These are phyloP conservation scores for Blastobotrys serpentis DNA, from an alignment of 1,139 yeast species.

Conservation along the genomic window DNA sequence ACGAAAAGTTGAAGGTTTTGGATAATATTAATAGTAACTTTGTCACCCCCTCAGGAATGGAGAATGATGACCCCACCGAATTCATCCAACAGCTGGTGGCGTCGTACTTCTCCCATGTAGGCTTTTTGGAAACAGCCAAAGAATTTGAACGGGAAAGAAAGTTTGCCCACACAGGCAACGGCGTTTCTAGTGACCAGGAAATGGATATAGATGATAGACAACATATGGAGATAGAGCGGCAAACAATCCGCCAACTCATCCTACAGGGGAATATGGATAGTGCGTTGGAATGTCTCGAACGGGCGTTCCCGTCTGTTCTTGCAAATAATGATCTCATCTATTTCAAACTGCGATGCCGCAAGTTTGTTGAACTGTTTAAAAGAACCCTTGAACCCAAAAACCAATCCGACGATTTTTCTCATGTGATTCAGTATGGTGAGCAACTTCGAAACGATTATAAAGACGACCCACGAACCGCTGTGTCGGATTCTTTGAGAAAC, in stretches of 20 bases:
- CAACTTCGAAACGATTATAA: conserved; percentile 44
- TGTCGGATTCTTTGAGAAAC: conserved; percentile 40
- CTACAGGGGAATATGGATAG: conserved; percentile 49
- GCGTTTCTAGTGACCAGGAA: not conserved
- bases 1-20: conserved; percentile 39
- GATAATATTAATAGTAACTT: conserved; percentile 21
- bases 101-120: conserved; percentile 71
- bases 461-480: conserved; percentile 34
- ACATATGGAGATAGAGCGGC: conserved; percentile 40
- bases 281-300: conserved; percentile 46
- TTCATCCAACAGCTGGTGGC: conserved; percentile 58
- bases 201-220: conserved; percentile 12
- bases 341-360: conserved; percentile 55
- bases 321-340: conserved; percentile 43
- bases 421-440: conserved; percentile 50
- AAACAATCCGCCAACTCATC: conserved; percentile 49
- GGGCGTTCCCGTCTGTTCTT: conserved; percentile 50
- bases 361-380: conserved; percentile 49
- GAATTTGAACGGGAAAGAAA: conserved; percentile 51
- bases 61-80: conserved; percentile 30
- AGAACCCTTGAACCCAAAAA: conserved; percentile 12
- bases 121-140: conserved; percentile 64
- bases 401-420: conserved; percentile 12
- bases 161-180: too few relatives aligned
- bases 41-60: conserved; percentile 13